Base-by-base conservation (phyloP, 2,329 filamentous ascomycete species). In the Neofusicoccum ribis region DNA sequence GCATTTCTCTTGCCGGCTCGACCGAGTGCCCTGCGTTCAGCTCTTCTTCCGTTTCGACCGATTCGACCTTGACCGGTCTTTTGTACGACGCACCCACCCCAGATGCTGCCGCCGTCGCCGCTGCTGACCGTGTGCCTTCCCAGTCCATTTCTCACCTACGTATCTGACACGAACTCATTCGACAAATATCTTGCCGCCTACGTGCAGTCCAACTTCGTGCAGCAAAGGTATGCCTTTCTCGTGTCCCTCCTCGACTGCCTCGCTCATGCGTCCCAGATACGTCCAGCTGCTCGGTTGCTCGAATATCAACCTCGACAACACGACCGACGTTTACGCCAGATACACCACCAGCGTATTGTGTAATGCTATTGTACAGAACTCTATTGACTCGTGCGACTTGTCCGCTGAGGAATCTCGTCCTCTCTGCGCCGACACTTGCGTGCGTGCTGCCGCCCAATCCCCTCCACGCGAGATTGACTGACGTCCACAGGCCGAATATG, bases 341-440 rank as follows among this genome's bases (percentile, higher is more conserved):
- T 99, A 94, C 79, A 96, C 94, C 5, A 95, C 88, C 52, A 95
- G 91, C 67, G 89, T 96, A 68, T 85, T 99, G 69, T 99, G 95
- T 84, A 98, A 96, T 82, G 86, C 91, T 69, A 91, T 99, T 74
- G 87, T 99, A 59, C 95, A 99, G 78, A 93, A 92, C 74, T 98
- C 95, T 5, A 88, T 90, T 71, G 75, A 80, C 11, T 74, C 84
- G 31, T 99, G 95, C 79, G 79, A 81, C 20, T 80, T 96, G 51
- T 85, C 89, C 0, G 77, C 83, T n/a, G 79, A 84, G 36, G 81
- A 89, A 47, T 87, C 91, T 5, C 83, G 83, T 66, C 93, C 95
- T 1, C 82, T 98, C 15, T 99, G 95, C 78, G 95, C 94, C 51
- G 90, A 95, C 68, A 89, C 91, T 69, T 99, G 95, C 78, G 92